Evolutionary conservation across 2,329 filamentous ascomycete genomes (phyloP), one percentile per base, ranked within the genome.

Genomic region (Orbilia oligospora): DNA sequence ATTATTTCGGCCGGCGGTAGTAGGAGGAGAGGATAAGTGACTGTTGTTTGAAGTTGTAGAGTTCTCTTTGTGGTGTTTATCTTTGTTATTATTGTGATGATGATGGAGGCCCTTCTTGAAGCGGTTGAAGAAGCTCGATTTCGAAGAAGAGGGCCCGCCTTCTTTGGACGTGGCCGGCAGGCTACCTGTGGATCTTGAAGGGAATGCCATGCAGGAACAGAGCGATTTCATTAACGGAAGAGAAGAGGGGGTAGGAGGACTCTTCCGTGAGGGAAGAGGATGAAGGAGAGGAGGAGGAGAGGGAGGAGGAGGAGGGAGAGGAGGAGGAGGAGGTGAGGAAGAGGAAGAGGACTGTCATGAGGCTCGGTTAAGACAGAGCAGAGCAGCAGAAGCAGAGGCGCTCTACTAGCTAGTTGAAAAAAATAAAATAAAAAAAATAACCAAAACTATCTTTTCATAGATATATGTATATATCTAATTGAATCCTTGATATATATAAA

Each of bases 131-230:
- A 77, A 71, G 73, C 73, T 77, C 36, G 73, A 77, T 38, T 41
- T 36, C 38, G 67, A 71, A 20, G 73, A 30, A 48, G 67, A 71
- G n/a, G 73, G 73, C 49, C 73, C 73, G 66, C 36, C 72, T 53
- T 77, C 73, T 71, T 71, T 71, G 38, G 73, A 61, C 55, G 73
- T 36, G 73, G 67, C 73, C 44, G 73, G 73, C 6, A 77, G 73
- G 73, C 73, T 77, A 77, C 73, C 73, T 77, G 73, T 77, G 49
- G 73, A 77, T 38, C 68, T 77, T 18, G 73, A 77, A 14, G 73
- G 73, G 73, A 77, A 77, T 61, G 73, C 73, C 73, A 77, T 77
- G 67, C 73, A 77, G 73, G 68, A 58, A 71, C 73, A 77, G 73
- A 58, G 53, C 49, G 58, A 66, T 71, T 64, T 67, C 73, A 77